Evolutionary conservation across 2,329 filamentous ascomycete species (phyloP).

Genomic region (Ascochyta pisi): DNA sequence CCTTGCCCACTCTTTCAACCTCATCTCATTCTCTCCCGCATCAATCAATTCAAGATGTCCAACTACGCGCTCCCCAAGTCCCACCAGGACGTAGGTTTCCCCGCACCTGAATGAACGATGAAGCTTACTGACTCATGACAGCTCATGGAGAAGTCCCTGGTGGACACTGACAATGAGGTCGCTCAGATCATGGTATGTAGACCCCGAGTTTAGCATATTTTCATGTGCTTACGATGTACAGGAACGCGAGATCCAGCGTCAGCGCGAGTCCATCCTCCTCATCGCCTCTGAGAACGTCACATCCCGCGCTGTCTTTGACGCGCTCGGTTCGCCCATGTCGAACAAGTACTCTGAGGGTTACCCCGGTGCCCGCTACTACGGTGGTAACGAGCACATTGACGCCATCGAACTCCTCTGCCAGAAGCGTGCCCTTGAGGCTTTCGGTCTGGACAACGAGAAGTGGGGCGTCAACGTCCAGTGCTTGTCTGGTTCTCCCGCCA

Average conservation of each 20-base stretch:
- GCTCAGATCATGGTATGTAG: constrained; percentile 90
- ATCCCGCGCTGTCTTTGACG: constrained; percentile 49
- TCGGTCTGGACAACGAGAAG: constrained; percentile 80
- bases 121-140: constrained; percentile 56
- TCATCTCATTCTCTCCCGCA: neutral
- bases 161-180: constrained; percentile 92
- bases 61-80: constrained; percentile 70
- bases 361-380: constrained; percentile 94
- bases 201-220: neutral
- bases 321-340: constrained; percentile 63
- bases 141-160: constrained; percentile 95
- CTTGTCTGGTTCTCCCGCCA: constrained; percentile 90
- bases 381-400: constrained; percentile 96
- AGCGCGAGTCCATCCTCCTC: constrained; percentile 91
- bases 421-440: constrained; percentile 85
- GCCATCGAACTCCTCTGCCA: constrained; percentile 89
- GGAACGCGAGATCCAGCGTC: constrained; percentile 93
- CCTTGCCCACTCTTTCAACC: constrained; percentile 3
- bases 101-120: constrained; percentile 25
- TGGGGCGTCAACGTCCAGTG: constrained; percentile 96
- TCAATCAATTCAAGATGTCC: constrained; percentile 40
- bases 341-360: constrained; percentile 99
- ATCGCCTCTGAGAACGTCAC: constrained; percentile 51
- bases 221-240: constrained; percentile 49
- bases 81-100: constrained; percentile 67